These are phyloP conservation scores for Malassezia dermatis DNA, from an alignment of 1,284 basidiomycete species.

Conservation along the genomic window DNA sequence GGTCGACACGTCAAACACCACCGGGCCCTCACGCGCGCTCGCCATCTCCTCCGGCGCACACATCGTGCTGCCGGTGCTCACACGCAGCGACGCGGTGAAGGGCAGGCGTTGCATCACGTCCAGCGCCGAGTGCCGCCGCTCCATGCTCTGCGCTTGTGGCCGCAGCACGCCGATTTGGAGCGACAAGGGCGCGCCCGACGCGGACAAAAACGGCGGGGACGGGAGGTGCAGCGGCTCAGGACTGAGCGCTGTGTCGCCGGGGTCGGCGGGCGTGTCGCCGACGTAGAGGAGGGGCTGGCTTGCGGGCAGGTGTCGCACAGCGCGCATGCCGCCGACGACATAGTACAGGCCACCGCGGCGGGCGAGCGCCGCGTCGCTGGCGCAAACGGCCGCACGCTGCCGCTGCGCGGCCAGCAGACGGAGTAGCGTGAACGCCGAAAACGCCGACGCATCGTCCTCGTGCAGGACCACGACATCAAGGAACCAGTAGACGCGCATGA, in stretches of 20 bases:
- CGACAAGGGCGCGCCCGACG: background rate
- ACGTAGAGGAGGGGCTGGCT: background rate
- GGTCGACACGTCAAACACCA: constrained; percentile 28
- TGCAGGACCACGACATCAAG: constrained; percentile 13
- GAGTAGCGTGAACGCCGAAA: constrained; percentile 7
- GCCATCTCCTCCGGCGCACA: background rate
- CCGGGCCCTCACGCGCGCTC: background rate
- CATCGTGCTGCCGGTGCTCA: background rate
- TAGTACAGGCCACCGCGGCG: constrained; percentile 8
- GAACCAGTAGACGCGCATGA: constrained; percentile 10
- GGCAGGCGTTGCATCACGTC: background rate
- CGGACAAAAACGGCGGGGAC: background rate
- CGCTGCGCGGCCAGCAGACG: background rate
- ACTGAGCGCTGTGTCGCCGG: background rate
- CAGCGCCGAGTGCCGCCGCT: background rate
- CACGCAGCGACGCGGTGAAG: background rate
- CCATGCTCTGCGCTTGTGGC: background rate
- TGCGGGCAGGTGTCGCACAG: background rate
- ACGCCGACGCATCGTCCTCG: constrained; percentile 8
- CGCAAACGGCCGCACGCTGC: background rate
- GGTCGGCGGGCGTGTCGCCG: background rate
- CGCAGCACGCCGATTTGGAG: background rate
- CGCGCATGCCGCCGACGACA: constrained; percentile 5
- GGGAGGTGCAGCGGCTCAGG: background rate
- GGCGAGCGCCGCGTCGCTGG: background rate